phyloP scores from a whole-genome alignment of 225 moss, liverwort and hornwort species.

The Takakia lepidozioides region DNA sequence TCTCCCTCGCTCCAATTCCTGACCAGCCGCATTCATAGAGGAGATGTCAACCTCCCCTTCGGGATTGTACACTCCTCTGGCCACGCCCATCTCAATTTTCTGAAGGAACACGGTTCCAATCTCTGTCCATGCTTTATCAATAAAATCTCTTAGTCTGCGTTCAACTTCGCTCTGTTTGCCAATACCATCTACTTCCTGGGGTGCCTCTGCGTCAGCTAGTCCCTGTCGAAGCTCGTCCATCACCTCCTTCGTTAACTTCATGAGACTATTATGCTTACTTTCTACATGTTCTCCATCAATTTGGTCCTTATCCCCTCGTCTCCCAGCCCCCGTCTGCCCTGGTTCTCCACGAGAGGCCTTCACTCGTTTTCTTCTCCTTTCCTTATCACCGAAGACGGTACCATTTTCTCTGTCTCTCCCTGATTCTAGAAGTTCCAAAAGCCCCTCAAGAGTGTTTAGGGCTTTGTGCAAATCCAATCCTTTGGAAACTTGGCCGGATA shows the following conservation, averaged over 20 bases:
- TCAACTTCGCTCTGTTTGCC: conserved; percentile 5
- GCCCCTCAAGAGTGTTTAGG: conserved; percentile 13
- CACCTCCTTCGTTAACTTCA: conserved; percentile 16
- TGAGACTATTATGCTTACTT: conserved; percentile 13
- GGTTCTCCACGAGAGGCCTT: conserved; percentile 3
- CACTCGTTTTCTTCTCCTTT: conserved; percentile 2
- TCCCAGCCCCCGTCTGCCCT: background rate
- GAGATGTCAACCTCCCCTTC: conserved; percentile 7
- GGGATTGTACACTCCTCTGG: conserved; percentile 16
- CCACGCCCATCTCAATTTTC: conserved; percentile 19
- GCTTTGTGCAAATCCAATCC: conserved; percentile 9
- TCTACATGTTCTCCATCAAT: conserved; percentile 1
- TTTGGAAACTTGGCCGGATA: conserved; percentile 12
- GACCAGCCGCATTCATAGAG: background rate
- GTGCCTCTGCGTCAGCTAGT: conserved; percentile 1
- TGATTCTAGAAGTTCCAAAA: conserved; percentile 2
- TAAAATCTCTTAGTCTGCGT: conserved; percentile 13
- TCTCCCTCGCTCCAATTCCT: conserved; percentile 8
- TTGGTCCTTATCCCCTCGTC: background rate
- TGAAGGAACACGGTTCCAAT: conserved; percentile 28
- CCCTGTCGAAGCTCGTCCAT: conserved; percentile 15
- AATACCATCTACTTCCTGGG: conserved; percentile 3
- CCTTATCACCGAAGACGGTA: background rate
- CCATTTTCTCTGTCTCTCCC: conserved; percentile 8
- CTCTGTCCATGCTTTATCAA: conserved; percentile 14